phyloP scores from a whole-genome alignment of 805 yeast genomes.

The Citeromyces nyonsensis region DNA sequence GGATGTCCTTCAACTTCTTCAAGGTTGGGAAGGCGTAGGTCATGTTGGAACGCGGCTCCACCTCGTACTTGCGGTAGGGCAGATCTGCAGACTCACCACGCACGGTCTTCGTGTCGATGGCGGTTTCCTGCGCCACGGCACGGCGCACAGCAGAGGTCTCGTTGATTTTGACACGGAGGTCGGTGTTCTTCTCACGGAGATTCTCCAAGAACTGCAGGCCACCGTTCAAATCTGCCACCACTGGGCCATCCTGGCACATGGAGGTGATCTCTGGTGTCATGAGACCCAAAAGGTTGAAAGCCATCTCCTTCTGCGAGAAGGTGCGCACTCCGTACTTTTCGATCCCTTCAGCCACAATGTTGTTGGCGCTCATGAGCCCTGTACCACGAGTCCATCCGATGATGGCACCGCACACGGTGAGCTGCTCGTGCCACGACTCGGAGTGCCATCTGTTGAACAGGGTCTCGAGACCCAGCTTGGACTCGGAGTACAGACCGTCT shows the following conservation, averaged over 20 bases:
- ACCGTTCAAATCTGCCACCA: constrained; percentile 97
- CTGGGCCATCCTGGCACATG: constrained; percentile 85
- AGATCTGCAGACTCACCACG: constrained; percentile 82
- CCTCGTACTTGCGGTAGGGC: constrained; percentile 59
- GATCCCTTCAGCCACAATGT: constrained; percentile 94
- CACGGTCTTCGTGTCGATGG: constrained; percentile 74
- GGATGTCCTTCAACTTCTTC: constrained; percentile 63
- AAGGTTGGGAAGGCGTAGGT: constrained; percentile 85
- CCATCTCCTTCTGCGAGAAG: constrained; percentile 98
- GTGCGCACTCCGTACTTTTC: constrained; percentile 95
- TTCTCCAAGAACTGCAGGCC: constrained; percentile 90
- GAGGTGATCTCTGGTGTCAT: constrained; percentile 75
- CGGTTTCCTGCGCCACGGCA: constrained; percentile 88
- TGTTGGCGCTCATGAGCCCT: constrained; percentile 95
- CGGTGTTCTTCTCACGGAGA: constrained; percentile 74
- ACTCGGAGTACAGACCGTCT: constrained; percentile 97
- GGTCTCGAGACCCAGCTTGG: constrained; percentile 89
- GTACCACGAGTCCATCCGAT: constrained; percentile 99
- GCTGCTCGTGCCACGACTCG: constrained; percentile 89
- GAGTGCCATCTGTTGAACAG: constrained; percentile 98
- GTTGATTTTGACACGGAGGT: constrained; percentile 59
- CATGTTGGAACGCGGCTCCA: constrained; percentile 92
- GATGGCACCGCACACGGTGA: constrained; percentile 95
- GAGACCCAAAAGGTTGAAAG: constrained; percentile 91
- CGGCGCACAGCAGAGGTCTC: constrained; percentile 87